phyloP scores from a whole-genome alignment of 345 rosid genomes.

The Eucalyptus victrix region DNA sequence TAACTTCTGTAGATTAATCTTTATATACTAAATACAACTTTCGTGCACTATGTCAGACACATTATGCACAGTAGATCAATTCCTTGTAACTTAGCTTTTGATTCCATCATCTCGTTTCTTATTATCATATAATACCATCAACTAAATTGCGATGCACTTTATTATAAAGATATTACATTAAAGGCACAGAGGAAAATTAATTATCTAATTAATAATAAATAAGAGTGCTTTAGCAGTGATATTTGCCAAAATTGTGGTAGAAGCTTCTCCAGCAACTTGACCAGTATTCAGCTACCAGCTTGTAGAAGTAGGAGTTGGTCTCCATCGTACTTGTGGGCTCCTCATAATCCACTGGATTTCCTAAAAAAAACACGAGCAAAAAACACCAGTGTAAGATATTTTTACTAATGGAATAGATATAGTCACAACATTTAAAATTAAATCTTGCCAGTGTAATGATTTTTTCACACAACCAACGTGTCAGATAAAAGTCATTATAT shows the following conservation, averaged over 20 bases:
- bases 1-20: not conserved
- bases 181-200: not conserved
- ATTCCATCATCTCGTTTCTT: not conserved
- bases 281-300: conserved; percentile 74
- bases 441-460: not conserved
- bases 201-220: not conserved
- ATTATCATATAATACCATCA: not conserved
- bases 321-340: conserved; percentile 59
- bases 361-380: conserved; percentile 5
- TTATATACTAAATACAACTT: not conserved
- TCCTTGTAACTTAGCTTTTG: not conserved
- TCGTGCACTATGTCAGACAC: not conserved
- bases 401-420: not conserved
- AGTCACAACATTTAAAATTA: too few relatives aligned
- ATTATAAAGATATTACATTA: not conserved
- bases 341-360: conserved; percentile 51
- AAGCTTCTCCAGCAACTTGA: conserved; percentile 40
- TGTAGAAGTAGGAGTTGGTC: conserved; percentile 55
- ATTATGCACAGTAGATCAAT: not conserved
- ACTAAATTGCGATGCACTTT: not conserved
- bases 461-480: not conserved
- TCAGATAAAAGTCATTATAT: not conserved
- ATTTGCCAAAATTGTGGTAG: not conserved
- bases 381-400: not conserved
- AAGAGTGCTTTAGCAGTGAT: not conserved